Evolutionary conservation across 306 rosid species (phyloP), one percentile per base, ranked within the genome.

Genomic region (Albizia julibrissin): DNA sequence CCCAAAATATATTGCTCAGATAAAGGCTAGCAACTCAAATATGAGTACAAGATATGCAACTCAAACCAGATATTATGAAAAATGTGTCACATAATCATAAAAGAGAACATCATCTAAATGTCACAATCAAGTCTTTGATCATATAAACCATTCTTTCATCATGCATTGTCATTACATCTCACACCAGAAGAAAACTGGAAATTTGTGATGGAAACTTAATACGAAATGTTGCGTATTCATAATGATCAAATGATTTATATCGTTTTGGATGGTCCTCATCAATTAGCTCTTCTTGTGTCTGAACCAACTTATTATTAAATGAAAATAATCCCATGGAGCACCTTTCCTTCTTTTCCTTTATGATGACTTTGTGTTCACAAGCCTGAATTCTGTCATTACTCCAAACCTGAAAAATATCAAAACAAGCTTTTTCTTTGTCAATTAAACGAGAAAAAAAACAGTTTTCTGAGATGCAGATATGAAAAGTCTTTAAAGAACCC

Each of bases 321-420:
- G 85, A 81, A 75, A 82, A 85, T 29, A 85, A 73, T 69, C 88
- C 88, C 78, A 82, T 39, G 0, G 86, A 85, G 47, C 5, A 82
- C 24, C 88, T 82, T 22, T 58, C 81, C 67, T 82, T 82, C 75
- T 82, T 65, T 61, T 5, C 85, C 18, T 18, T 85, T 58, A 85
- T 34, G 26, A 81, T 73, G 0, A 85, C 67, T 78, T 46, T 65
- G 64, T 85, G 88, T 56, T 77, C 80, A 73, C 85, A 81, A 9
- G 74, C 2, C 0, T 7, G 24, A 44, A 85, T 85, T 82, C 85
- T 81, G 10, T 81, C 88, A 18, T 78, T 85, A 21, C 83, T 81
- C 88, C 85, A 85, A 54, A 81, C 85, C 88, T 85, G 46, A 11
- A 7, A 29, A 9, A 39, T 37, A 6, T 5, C 26, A 69, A 22